Evolutionary conservation across 2,329 filamentous ascomycete genomes (phyloP), one percentile per base, ranked within the genome.

Genomic region (Arthrobotrys musiformis): DNA sequence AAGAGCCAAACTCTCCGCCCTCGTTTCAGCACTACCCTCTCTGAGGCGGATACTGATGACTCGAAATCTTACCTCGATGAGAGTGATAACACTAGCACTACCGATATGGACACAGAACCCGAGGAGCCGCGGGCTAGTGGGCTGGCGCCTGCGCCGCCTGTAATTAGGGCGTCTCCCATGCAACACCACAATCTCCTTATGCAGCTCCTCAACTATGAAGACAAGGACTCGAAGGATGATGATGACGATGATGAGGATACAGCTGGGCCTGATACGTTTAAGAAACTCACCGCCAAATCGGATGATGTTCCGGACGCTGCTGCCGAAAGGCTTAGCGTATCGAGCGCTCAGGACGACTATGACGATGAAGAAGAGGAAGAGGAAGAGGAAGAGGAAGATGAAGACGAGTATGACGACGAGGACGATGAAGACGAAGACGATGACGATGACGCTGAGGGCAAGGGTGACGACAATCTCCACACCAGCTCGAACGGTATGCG

Each of bases 401-500:
- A 93, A 35, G 94, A 97, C 82, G 95, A 97, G 81, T 90, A 76
- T 0, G 62, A 75, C 8, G 62, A 75, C 3, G 48, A 76, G 1
- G 78, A 80, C 3, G 80, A 80, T 13, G 80, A 80, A 3, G 79
- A 79, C 22, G 79, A 80, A 40, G 64, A 62, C 17, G 79, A 79
- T 3, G 79, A 79, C 3, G 80, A 79, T 17, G 80, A 78, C 6
- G 79, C 79, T 24, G 79, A 79, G 56, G 44, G 44, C 19, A 19
- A 48, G n/a, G 44, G 44, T 48, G 44, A 48, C 13, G 44, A 24
- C 19, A 70, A 77, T 24, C 76, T 80, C 11, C 80, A 80, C 33
- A 79, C 78, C 28, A 70, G 74, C 28, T 98, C 95, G 90, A 94
- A 96, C 79, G 94, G 97, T 79, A 92, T 94, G 85, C 97, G 97